phyloP scores from a whole-genome alignment of 805 yeast genomes.

The Tetrapisispora arboricola region DNA sequence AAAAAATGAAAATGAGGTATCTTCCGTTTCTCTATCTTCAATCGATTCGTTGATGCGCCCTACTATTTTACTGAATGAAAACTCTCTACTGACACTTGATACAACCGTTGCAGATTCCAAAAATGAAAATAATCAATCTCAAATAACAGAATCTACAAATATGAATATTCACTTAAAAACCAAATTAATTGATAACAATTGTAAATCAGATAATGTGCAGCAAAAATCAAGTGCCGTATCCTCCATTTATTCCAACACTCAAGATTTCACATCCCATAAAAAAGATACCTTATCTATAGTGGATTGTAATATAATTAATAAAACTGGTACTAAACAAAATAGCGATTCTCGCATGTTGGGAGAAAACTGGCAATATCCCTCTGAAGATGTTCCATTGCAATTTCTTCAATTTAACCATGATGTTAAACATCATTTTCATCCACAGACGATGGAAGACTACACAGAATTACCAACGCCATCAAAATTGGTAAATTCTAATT shows the following conservation, averaged over 20 bases:
- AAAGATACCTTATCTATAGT: too few species aligned
- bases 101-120: not conserved
- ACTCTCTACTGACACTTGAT: not conserved
- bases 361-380: not conserved
- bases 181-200: not conserved
- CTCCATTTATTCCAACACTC: constrained; percentile 39
- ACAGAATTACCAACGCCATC: constrained; percentile 34
- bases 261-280: too few species aligned
- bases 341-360: not conserved
- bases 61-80: not conserved
- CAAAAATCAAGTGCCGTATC: constrained; percentile 31
- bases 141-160: too few species aligned
- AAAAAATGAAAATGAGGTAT: not conserved
- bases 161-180: too few species aligned
- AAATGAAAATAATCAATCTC: not conserved
- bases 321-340: not conserved
- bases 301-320: not conserved
- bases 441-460: constrained; percentile 28
- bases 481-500: constrained; percentile 26
- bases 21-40: not conserved
- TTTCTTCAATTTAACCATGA: not conserved
- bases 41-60: not conserved
- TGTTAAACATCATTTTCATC: constrained; percentile 25
- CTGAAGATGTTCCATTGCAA: not conserved
- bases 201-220: not conserved